Evolutionary conservation across 352 stramenopile genomes (phyloP).

Genomic region (Elongisporangium anandrum): DNA sequence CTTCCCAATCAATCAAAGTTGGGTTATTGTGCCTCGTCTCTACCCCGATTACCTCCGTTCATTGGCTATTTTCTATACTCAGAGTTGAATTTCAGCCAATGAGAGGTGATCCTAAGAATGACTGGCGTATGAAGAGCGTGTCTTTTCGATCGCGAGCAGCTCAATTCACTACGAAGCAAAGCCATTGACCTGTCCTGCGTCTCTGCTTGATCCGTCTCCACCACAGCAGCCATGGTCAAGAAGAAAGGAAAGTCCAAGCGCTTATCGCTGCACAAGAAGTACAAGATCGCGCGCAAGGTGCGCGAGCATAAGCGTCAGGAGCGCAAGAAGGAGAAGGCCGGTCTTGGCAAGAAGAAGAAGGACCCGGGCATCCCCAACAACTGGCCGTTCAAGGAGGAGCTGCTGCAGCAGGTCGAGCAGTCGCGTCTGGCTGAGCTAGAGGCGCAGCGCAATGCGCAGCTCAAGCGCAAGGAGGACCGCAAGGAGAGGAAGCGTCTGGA

Average conservation of each 20-base stretch:
- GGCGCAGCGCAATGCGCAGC: conserved; percentile 49
- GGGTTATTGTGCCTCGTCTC: background rate
- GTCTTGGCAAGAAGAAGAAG: conserved; percentile 93
- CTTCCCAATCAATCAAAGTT: conserved; percentile 1
- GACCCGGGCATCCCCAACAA: conserved; percentile 98
- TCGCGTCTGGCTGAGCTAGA: conserved; percentile 71
- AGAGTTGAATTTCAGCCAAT: conserved; percentile 22
- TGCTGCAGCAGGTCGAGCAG: conserved; percentile 83
- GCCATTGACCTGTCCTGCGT: background rate
- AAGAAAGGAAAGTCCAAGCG: conserved; percentile 99
- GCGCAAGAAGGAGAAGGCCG: conserved; percentile 89
- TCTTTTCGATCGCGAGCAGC: conserved; percentile 6
- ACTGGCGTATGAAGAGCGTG: conserved; percentile 21
- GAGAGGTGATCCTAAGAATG: conserved; percentile 15
- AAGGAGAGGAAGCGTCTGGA: conserved; percentile 59
- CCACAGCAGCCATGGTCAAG: conserved; percentile 91
- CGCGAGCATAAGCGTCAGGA: conserved; percentile 94
- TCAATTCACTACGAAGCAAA: background rate
- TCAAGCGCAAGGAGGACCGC: conserved; percentile 61
- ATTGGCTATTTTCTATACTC: conserved; percentile 8
- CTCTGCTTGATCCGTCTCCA: background rate
- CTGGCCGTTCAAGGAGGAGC: conserved; percentile 97
- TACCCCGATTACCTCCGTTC: conserved; percentile 1
- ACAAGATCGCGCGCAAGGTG: conserved; percentile 94
- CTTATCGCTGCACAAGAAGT: conserved; percentile 98